Base-by-base conservation (phyloP, 257 asterid species). In the Rehmannia glutinosa region DNA sequence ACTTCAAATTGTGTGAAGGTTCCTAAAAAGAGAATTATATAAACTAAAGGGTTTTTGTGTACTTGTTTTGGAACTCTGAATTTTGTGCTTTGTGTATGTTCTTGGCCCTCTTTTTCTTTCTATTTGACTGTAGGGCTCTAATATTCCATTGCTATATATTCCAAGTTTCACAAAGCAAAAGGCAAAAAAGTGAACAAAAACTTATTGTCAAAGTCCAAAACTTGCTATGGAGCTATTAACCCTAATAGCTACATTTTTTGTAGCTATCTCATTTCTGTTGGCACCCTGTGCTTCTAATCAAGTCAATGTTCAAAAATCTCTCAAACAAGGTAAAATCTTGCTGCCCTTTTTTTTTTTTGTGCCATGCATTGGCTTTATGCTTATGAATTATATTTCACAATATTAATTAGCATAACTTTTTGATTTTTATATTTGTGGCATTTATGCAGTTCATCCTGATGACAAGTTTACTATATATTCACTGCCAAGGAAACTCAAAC, bases 41-140 rank as follows among this genome's bases (percentile, higher is more conserved):
- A 70, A 78, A 75, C 66, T 63, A n/a, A 73, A 66, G 62, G 51
- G 79, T 77, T 68, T 54, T 50, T 28, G 66, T 75, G 82, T 64
- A 52, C 81, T 74, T 24, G 62, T 80, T 83, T 87, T 77, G 89
- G 78, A 78, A 79, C 81, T 83, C 83, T 79, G 69, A 52, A 73
- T 90, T 80, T 85, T 82, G 97, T 87, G 97, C 83, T 89, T 72
- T 74, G 95, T 87, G 89, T 80, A 39, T 52, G 77, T 77, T 76
- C 64, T 39, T 68, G 7, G 9, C 68, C 38, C 66, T 45, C 41
- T 61, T 27, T 38, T 16, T 27, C 54, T 28, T 28, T 36, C 54
- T 49, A 21, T 33, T 8, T 49, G 23, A 49, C 60, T 69, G 23
- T 39, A 41, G 24, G 25, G 35, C 63, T 58, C 1, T 39, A 39